A percentile compares a stretch with the other conserved stretches of the same genome.
These are phyloP conservation scores for Colletotrichum sp. DNA, from an alignment of 2,329 filamentous ascomycete genomes.

Conservation along the genomic window DNA sequence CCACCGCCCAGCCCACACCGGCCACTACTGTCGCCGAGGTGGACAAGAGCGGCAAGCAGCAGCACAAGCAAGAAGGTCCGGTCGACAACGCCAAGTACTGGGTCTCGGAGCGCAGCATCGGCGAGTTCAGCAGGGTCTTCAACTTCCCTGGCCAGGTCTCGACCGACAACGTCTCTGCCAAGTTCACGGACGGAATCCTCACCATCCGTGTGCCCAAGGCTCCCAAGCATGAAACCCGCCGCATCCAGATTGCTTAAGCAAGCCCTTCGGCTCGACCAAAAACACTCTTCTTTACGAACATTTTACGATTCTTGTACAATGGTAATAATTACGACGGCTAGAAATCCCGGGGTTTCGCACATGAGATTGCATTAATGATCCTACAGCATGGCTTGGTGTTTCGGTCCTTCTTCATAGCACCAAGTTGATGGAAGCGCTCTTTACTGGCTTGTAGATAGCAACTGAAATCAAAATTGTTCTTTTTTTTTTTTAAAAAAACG, in stretches of 20 bases:
- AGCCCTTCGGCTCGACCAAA: background rate
- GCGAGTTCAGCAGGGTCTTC: conserved; percentile 73
- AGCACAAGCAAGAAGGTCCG: conserved; percentile 30
- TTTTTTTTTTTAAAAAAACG: background rate
- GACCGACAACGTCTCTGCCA: conserved; percentile 65
- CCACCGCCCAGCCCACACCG: conserved; percentile 26
- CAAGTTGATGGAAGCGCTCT: background rate
- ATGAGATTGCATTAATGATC: background rate
- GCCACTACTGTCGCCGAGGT: conserved; percentile 36
- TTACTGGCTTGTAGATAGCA: background rate
- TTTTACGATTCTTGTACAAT: background rate
- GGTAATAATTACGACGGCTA: background rate
- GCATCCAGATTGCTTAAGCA: conserved; percentile 58
- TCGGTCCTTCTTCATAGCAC: background rate
- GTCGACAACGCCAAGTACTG: conserved; percentile 67
- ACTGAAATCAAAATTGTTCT: background rate
- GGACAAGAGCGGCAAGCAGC: conserved; percentile 31
- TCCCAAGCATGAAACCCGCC: conserved; percentile 60
- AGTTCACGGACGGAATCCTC: conserved; percentile 70
- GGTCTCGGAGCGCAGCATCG: conserved; percentile 70
- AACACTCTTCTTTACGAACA: background rate
- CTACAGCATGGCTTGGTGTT: background rate
- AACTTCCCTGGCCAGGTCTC: conserved; percentile 70
- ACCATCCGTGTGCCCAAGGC: conserved; percentile 70
- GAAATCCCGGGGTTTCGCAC: background rate